phyloP scores from a whole-genome alignment of 176 grass and related monocot genomes.

The Juncus inflexus region DNA sequence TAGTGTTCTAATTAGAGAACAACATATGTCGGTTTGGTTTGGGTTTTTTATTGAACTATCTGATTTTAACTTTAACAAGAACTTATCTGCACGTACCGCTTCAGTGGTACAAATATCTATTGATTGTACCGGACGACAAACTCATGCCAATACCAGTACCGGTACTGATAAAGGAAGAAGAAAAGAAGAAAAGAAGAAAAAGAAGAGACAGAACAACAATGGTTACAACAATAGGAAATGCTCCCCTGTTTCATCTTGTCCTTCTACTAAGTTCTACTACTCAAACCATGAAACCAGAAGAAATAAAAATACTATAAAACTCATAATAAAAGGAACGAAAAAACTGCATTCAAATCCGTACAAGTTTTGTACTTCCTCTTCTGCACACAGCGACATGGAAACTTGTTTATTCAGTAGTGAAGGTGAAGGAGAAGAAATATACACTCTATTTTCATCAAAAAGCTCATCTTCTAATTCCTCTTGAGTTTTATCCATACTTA shows the following conservation, averaged over 20 bases:
- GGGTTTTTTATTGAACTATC: too few species aligned
- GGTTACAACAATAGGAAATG: constrained; percentile 17
- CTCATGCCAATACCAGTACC: constrained; percentile 14
- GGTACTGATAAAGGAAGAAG: background rate
- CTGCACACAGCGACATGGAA: constrained; percentile 39
- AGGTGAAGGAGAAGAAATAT: constrained; percentile 29
- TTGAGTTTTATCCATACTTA: constrained; percentile 37
- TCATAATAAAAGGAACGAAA: constrained; percentile 10
- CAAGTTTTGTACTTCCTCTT: constrained; percentile 45
- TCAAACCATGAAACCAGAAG: constrained; percentile 20
- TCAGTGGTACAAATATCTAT: constrained; percentile 56
- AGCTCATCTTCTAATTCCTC: constrained; percentile 74
- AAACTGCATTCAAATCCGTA: constrained; percentile 21
- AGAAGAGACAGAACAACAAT: constrained; percentile 1
- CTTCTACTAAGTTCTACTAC: constrained; percentile 30
- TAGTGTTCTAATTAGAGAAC: too few species aligned
- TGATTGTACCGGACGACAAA: constrained; percentile 35
- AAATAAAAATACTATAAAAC: background rate
- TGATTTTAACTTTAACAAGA: background rate
- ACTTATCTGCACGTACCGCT: constrained; percentile 21
- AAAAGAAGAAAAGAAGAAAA: constrained; percentile 23
- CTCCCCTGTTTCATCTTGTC: constrained; percentile 36
- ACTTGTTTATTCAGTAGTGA: constrained; percentile 44
- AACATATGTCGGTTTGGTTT: too few species aligned
- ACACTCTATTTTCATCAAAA: constrained; percentile 68